Conservation (phyloP, 768 basidiomycete species). For the Pleurotus ostreatus region DNA sequence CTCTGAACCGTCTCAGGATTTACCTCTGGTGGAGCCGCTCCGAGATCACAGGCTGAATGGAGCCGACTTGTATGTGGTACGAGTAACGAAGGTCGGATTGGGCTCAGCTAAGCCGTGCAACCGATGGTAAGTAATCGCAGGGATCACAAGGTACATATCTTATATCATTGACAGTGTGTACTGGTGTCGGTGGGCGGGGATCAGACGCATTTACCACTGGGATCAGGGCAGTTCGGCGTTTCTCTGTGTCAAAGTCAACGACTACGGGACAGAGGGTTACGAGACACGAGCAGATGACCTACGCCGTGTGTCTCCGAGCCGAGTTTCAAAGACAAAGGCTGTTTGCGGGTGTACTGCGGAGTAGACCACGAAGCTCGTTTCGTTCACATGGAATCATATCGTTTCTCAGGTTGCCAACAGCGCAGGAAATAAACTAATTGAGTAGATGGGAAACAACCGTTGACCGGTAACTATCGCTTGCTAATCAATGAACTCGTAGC, state of each 20-base stretch:
- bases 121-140: slow-evolving; percentile 31
- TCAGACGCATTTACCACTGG: slow-evolving; percentile 55
- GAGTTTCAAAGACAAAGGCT: too few relatives aligned
- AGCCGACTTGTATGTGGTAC: slow-evolving; percentile 51
- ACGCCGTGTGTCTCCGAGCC: too few relatives aligned
- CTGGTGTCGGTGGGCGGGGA: slow-evolving; percentile 55
- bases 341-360: too few relatives aligned
- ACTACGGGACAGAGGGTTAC: slow-evolving; percentile 32
- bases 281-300: slow-evolving; percentile 43
- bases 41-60: slow-evolving; percentile 39
- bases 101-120: slow-evolving; percentile 52
- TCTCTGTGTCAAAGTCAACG: slow-evolving; percentile 39
- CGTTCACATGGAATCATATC: too few relatives aligned
- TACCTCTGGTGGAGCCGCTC: slow-evolving; percentile 4
- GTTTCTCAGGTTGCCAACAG: too few relatives aligned
- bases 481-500: slow-evolving; percentile 17
- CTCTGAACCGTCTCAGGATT: too few relatives aligned
- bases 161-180: slow-evolving; percentile 29
- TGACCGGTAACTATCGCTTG: too few relatives aligned
- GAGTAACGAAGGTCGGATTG: slow-evolving; percentile 44
- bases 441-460: too few relatives aligned
- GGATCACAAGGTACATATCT: background rate
- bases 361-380: too few relatives aligned
- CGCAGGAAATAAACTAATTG: too few relatives aligned
- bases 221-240: slow-evolving; percentile 32